A percentile compares a stretch with the other conserved stretches of the same genome.
Conservation (phyloP, 2,329 filamentous ascomycete genomes). For the Fusarium compactum region DNA sequence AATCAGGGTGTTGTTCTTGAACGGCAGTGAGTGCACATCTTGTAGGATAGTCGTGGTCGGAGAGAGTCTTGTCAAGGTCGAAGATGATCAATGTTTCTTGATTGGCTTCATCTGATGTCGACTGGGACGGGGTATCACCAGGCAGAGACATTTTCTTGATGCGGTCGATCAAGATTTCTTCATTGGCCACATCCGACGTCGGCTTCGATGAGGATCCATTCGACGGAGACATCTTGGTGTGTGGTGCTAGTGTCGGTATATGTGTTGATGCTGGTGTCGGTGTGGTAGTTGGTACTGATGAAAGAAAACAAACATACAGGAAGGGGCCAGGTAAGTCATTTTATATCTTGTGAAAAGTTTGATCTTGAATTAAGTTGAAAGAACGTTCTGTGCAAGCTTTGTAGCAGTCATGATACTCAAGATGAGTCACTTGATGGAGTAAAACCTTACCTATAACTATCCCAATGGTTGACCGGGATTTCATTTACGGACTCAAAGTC, state of each 20-base stretch:
- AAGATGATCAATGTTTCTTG: conserved; percentile 7
- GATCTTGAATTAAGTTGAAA: background rate
- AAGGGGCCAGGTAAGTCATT: background rate
- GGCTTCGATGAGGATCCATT: background rate
- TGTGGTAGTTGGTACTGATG: background rate
- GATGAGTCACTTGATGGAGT: background rate
- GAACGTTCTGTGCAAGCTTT: background rate
- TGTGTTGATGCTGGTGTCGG: background rate
- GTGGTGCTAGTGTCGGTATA: too few species aligned
- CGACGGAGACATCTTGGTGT: background rate
- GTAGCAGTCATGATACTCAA: background rate
- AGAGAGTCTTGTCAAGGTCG: conserved; percentile 25
- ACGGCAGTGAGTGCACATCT: background rate
- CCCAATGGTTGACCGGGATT: background rate
- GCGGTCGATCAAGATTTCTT: background rate
- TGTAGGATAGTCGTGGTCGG: conserved; percentile 3
- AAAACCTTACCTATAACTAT: background rate
- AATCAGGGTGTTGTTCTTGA: background rate
- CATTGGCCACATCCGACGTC: background rate
- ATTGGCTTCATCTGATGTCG: background rate
- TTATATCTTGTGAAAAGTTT: background rate
- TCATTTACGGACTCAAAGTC: background rate
- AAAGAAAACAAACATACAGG: background rate
- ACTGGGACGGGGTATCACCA: background rate
- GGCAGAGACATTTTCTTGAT: background rate